Conservation (phyloP, 2,329 filamentous ascomycete genomes). For the Exophiala calicioides region DNA sequence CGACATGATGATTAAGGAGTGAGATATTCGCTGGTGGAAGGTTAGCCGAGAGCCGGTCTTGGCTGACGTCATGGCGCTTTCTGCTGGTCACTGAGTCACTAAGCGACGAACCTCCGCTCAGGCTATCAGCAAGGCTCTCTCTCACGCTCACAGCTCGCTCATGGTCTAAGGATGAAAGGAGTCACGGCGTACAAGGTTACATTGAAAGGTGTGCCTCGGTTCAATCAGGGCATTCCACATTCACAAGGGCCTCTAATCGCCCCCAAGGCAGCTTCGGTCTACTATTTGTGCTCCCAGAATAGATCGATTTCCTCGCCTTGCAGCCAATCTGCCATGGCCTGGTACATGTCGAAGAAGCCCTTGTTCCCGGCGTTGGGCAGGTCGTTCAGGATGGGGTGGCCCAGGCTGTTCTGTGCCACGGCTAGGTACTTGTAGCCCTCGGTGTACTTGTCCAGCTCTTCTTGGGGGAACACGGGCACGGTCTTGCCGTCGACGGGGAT, state of each 20-base stretch:
- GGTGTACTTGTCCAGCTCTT: conserved; percentile 45
- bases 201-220: too few species aligned
- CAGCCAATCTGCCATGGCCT: conserved; percentile 47
- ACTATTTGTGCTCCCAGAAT: conserved; percentile 23
- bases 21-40: too few species aligned
- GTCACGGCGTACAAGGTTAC: too few species aligned
- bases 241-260: not conserved
- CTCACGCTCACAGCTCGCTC: too few species aligned
- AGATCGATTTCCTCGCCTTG: conserved; percentile 34
- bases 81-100: too few species aligned
- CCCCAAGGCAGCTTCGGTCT: not conserved
- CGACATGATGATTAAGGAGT: too few species aligned
- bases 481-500: conserved; percentile 48
- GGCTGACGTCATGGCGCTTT: too few species aligned
- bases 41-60: too few species aligned
- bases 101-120: too few species aligned
- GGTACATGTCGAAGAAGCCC: conserved; percentile 45
- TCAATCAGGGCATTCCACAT: too few species aligned
- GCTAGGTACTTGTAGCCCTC: conserved; percentile 52
- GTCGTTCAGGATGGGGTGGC: conserved; percentile 45
- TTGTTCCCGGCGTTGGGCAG: conserved; percentile 45
- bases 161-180: not conserved
- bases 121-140: too few species aligned
- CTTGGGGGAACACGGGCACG: conserved; percentile 41
- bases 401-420: conserved; percentile 47